Percentiles rank a stretch among this genome's conserved stretches.
Conservation (phyloP, 2,329 filamentous ascomycete species). For the Colletotrichum melonis region DNA sequence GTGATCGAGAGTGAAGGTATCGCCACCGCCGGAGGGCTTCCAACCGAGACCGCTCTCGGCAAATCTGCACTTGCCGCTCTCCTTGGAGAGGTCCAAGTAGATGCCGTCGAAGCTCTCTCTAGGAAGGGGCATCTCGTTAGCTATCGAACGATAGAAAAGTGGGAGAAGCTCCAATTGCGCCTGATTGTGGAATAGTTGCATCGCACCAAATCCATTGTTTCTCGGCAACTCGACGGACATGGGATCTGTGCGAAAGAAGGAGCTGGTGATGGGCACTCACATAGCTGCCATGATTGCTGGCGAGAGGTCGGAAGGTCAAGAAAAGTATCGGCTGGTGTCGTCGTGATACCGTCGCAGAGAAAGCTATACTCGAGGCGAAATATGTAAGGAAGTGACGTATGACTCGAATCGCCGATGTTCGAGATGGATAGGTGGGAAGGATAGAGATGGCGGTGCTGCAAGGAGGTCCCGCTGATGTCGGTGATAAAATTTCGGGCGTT, state of each 20-base stretch:
- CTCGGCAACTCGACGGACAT: not conserved
- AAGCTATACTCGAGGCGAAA: not conserved
- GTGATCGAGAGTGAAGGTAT: constrained; percentile 93
- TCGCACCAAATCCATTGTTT: constrained; percentile 10
- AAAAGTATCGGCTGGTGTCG: not conserved
- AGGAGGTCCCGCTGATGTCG: constrained; percentile 6
- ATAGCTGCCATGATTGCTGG: constrained; percentile 34
- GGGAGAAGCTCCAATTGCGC: not conserved
- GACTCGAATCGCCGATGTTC: not conserved
- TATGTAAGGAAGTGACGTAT: not conserved
- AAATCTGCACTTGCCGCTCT: constrained; percentile 92
- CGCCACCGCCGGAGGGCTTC: constrained; percentile 88
- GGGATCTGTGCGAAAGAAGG: not conserved
- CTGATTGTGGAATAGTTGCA: constrained; percentile 37
- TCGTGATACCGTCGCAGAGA: not conserved
- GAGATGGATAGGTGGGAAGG: constrained; percentile 1
- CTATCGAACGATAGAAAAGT: not conserved
- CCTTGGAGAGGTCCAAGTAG: constrained; percentile 93
- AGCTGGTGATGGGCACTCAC: constrained; percentile 17
- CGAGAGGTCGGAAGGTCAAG: constrained; percentile 2
- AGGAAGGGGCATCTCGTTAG: constrained; percentile 27
- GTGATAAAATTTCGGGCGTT: constrained; percentile 32
- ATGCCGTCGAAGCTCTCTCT: constrained; percentile 97
- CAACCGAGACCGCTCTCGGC: constrained; percentile 95
- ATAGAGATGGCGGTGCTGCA: constrained; percentile 10